Conservation (phyloP, 2,329 filamentous ascomycete species). For the Fusarium abutilonis region DNA sequence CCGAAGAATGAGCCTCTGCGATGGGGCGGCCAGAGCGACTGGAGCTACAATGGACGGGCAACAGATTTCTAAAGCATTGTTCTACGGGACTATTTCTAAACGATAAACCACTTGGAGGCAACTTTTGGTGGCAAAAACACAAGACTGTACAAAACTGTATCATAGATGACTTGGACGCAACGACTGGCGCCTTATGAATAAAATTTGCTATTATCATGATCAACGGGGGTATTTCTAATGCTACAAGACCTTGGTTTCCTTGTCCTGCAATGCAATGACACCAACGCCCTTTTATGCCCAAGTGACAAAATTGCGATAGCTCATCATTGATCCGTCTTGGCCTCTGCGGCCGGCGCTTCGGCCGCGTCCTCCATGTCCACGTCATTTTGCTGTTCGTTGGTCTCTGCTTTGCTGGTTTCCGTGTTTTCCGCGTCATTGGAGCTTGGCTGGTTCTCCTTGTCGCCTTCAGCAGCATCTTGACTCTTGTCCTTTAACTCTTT, state of each 20-base stretch:
- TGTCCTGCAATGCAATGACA: conserved; percentile 38
- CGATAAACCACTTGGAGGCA: not conserved
- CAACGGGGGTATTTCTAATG: conserved; percentile 45
- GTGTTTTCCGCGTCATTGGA: conserved; percentile 24
- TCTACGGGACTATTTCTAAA: not conserved
- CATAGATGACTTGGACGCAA: conserved; percentile 27
- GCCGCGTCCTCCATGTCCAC: conserved; percentile 48
- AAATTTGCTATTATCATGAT: conserved; percentile 34
- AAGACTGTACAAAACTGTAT: conserved; percentile 29
- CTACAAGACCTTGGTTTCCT: conserved; percentile 35
- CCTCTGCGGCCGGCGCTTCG: conserved; percentile 26
- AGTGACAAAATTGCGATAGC: conserved; percentile 21
- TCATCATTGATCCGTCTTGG: conserved; percentile 29
- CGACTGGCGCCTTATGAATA: conserved; percentile 28
- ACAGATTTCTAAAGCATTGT: conserved; percentile 76
- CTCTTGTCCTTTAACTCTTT: conserved; percentile 47
- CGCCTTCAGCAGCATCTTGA: conserved; percentile 50
- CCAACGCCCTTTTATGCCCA: conserved; percentile 38
- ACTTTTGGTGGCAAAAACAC: conserved; percentile 1
- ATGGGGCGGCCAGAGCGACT: conserved; percentile 81
- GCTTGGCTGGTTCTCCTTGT: conserved; percentile 59
- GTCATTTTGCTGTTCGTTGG: conserved; percentile 40
- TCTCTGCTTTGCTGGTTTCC: conserved; percentile 14
- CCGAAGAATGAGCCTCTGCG: conserved; percentile 96
- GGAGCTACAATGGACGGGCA: conserved; percentile 94